Percentiles rank a stretch among this genome's conserved stretches.
phyloP scores from a whole-genome alignment of 169 alveolate species.

The Plasmodium chabaudi region DNA sequence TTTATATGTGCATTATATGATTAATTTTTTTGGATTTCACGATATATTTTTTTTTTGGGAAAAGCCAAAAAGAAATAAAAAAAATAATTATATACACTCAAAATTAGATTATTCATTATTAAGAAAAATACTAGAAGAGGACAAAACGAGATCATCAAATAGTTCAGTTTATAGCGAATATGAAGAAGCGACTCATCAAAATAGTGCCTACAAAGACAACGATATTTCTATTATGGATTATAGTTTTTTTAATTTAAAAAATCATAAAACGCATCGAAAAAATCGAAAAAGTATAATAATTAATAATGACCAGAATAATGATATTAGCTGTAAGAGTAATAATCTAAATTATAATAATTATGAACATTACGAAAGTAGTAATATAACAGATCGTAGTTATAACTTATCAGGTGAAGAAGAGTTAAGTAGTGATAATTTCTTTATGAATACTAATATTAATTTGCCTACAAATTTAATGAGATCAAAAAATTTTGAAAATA shows the following conservation, averaged over 20 bases:
- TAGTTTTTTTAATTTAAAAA: not conserved
- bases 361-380: not conserved
- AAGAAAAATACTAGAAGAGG: not conserved
- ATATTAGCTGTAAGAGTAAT: not conserved
- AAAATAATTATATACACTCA: not conserved
- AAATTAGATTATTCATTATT: not conserved
- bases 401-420: not conserved
- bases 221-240: not conserved
- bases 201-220: not conserved
- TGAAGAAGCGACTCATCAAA: too few species aligned
- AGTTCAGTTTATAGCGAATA: slow-evolving; percentile 1
- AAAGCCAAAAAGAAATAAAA: slow-evolving; percentile 23
- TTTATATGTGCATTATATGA: slow-evolving; percentile 41
- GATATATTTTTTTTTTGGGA: slow-evolving; percentile 70
- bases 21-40: slow-evolving; percentile 31
- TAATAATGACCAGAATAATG: not conserved
- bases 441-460: not conserved
- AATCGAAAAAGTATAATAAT: not conserved
- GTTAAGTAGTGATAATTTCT: not conserved
- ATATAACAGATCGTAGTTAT: not conserved
- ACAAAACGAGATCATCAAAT: not conserved
- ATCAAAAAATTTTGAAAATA: slow-evolving; percentile 14
- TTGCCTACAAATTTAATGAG: slow-evolving; percentile 24
- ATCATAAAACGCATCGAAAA: not conserved
- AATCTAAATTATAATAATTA: too few species aligned